Evolutionary conservation across 495 filamentous ascomycete genomes (phyloP).

Genomic region (Massariosphaeria phaeospora): DNA sequence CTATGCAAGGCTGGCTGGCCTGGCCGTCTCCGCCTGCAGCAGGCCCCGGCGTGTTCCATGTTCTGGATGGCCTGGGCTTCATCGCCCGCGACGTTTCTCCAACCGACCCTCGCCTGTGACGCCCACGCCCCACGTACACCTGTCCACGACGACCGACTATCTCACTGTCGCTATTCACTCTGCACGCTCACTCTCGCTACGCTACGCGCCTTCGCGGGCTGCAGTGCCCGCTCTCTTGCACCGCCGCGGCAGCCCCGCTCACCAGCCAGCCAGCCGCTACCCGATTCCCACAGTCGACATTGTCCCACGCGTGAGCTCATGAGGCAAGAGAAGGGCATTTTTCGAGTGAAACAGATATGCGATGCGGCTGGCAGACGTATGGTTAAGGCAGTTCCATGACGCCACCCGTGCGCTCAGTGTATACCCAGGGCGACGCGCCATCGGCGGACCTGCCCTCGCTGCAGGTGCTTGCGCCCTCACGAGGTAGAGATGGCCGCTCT

Average conservation of each 20-base stretch:
- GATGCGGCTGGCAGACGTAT: slow-evolving; percentile 31
- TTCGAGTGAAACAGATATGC: slow-evolving; percentile 25
- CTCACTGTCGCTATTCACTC: slow-evolving; percentile 7
- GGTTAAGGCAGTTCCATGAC: slow-evolving; percentile 39
- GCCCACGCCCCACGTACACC: background rate
- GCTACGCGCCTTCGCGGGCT: slow-evolving; percentile 3
- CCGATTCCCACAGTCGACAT: background rate
- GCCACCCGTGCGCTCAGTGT: slow-evolving; percentile 32
- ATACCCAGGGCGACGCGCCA: slow-evolving; percentile 30
- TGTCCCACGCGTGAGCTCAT: slow-evolving; percentile 10
- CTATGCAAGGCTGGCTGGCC: too few relatives aligned
- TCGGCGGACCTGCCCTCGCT: slow-evolving; percentile 30
- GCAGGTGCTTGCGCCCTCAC: slow-evolving; percentile 35
- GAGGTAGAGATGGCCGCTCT: slow-evolving; percentile 41
- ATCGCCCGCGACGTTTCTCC: too few relatives aligned
- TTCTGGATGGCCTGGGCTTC: slow-evolving; percentile 7
- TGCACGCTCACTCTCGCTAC: slow-evolving; percentile 17
- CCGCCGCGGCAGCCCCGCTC: slow-evolving; percentile 15
- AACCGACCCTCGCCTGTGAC: background rate
- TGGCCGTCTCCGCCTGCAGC: background rate
- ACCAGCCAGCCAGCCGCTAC: slow-evolving; percentile 2
- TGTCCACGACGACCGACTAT: background rate
- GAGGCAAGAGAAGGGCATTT: slow-evolving; percentile 18
- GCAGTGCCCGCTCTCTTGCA: slow-evolving; percentile 4
- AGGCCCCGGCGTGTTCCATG: background rate